phyloP scores from a whole-genome alignment of 2,329 filamentous ascomycete genomes.

The Fusarium torulosum region DNA sequence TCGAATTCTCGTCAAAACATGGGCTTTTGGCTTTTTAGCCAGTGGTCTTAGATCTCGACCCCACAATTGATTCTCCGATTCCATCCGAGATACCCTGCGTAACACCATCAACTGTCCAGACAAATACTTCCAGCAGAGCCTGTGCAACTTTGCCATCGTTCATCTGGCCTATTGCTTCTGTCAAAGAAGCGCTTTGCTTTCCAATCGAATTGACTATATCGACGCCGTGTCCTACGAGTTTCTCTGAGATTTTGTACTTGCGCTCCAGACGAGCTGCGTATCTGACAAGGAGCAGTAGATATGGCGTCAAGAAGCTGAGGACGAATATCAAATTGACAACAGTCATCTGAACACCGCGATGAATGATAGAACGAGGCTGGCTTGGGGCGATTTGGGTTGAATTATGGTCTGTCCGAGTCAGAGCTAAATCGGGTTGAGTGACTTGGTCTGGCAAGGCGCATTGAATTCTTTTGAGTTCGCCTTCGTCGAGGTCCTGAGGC shows the following conservation, averaged over 20 bases:
- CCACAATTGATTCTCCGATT: constrained; percentile 55
- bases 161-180: constrained; percentile 68
- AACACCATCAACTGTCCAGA: constrained; percentile 74
- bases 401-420: constrained; percentile 7
- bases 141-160: constrained; percentile 75
- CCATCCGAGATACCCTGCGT: constrained; percentile 77
- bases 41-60: constrained; percentile 26
- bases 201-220: constrained; percentile 67
- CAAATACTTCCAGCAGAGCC: constrained; percentile 64
- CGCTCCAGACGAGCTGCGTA: constrained; percentile 73
- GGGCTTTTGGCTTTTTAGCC: background rate
- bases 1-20: background rate
- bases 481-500: constrained; percentile 66
- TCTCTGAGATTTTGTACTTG: constrained; percentile 75
- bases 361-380: constrained; percentile 63
- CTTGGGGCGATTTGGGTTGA: background rate
- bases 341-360: constrained; percentile 66
- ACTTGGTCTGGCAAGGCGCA: constrained; percentile 45
- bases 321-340: constrained; percentile 71
- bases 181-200: constrained; percentile 68
- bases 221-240: constrained; percentile 77
- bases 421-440: constrained; percentile 1
- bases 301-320: constrained; percentile 71
- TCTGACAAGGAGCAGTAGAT: constrained; percentile 66
- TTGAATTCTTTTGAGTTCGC: constrained; percentile 61